Base-by-base conservation (phyloP, 768 basidiomycete genomes). In the Bullera alba region DNA sequence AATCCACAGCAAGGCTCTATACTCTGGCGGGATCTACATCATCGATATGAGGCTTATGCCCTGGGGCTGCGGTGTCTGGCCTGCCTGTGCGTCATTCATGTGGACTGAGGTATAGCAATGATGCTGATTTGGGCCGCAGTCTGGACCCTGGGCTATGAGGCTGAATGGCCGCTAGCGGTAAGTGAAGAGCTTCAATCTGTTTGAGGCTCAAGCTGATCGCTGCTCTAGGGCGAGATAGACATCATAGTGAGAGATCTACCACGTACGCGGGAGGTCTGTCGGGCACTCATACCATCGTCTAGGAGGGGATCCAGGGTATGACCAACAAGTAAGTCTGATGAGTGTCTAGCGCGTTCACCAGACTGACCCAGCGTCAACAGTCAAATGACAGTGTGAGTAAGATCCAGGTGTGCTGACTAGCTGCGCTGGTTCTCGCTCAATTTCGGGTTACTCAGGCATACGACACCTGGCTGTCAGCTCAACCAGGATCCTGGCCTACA, bases 61-160 rank as follows among this genome's bases (percentile, higher is more conserved):
- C 0, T 72, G 65, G 63, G 69, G 70, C 27, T 70, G 70, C 57
- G 70, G 65, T 14, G 65, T 72, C 1, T 72, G 70, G 70, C 67
- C 70, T n/a, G 64, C 67, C 35, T 64, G 70, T 70, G 50, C 63
- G 67, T 54, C 3, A 7, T 16, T 15, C 22, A 22, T 36, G 12
- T 17, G 17, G 47, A 39, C 7, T 15, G 22, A n/a, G n/a, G n/a
- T n/a, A n/a, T n/a, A 21, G 19, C 21, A 21, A 27, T 27, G 3
- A 4, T 15, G 26, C n/a, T 39, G 43, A 34, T 42, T 29, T 25
- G 27, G 49, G 54, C 27, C 4, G 6, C 42, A 72, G 70, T 72
- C 46, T 72, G 68, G 68, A 65, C 60, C 0, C 38, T 72, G 48
- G 70, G 70, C 10, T 68, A 70, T 46, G 61, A 63, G 7, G 61